A percentile compares a stretch with the other conserved stretches of the same genome.
Conservation (phyloP, 768 basidiomycete genomes). For the Suillus clintonianus region DNA sequence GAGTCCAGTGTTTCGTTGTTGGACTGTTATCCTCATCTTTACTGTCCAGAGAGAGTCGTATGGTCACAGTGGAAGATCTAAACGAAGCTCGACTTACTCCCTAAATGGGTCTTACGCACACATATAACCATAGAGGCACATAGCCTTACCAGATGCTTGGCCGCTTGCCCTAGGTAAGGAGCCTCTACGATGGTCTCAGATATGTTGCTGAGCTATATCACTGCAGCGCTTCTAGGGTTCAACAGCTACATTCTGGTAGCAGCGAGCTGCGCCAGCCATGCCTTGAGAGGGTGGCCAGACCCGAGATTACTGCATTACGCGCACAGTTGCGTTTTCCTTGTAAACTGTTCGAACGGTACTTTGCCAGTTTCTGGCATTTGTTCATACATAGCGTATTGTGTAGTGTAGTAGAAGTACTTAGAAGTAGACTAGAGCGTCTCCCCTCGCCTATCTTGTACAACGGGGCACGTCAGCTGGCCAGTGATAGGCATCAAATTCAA, state of each 20-base stretch:
- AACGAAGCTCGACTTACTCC: neutral
- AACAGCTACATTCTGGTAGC: neutral
- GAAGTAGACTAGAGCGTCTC: neutral
- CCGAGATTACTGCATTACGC: neutral
- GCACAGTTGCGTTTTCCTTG: neutral
- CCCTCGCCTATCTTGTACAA: neutral
- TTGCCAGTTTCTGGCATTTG: neutral
- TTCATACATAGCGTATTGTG: slow-evolving; percentile 4
- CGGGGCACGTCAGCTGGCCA: neutral
- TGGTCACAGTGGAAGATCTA: neutral
- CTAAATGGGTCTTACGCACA: neutral
- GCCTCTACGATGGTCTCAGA: neutral
- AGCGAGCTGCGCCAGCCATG: neutral
- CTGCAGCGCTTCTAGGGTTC: neutral
- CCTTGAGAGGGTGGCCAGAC: neutral
- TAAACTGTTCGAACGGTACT: slow-evolving; percentile 2
- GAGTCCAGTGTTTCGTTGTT: neutral
- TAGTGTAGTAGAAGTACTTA: slow-evolving; percentile 1
- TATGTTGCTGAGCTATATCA: neutral
- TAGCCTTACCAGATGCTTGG: neutral
- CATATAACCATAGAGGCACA: neutral
- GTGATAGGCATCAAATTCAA: neutral
- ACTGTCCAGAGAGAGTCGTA: neutral
- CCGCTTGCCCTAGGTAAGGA: neutral
- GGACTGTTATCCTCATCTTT: neutral